A percentile compares a stretch with the other conserved stretches of the same genome.
phyloP scores from a whole-genome alignment of 163 green algal species.

The Scenedesmus sp. region DNA sequence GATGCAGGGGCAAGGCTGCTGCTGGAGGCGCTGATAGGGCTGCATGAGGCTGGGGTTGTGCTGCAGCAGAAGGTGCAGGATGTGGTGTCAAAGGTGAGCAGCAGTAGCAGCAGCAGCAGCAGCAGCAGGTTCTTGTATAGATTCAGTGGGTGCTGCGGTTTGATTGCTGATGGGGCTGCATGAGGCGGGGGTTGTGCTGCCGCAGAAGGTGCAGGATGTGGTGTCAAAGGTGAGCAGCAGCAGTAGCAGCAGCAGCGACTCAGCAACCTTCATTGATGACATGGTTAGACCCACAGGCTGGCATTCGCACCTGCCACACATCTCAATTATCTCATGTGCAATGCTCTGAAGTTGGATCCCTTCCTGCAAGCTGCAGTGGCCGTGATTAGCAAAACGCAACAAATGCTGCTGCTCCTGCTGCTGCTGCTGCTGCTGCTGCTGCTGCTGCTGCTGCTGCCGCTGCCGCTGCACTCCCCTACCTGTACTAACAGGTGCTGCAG shows the following conservation, averaged over 20 bases:
- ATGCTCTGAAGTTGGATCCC: no score
- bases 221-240: background rate
- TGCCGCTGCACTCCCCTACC: background rate
- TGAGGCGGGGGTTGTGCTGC: background rate
- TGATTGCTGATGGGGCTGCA: conserved; percentile 23
- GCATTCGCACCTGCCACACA: no score
- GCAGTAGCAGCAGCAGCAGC: no score
- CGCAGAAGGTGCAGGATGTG: background rate
- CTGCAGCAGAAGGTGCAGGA: background rate
- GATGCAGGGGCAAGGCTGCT: conserved; percentile 13
- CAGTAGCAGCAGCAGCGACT: background rate
- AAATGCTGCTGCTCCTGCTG: no score
- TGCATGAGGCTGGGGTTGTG: background rate
- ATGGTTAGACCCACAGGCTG: no score
- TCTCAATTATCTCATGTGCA: no score
- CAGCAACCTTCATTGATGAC: background rate
- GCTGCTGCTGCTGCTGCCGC: no score
- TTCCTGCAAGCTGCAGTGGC: no score
- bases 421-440: no score
- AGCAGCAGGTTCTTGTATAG: no score
- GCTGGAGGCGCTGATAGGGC: conserved; percentile 42
- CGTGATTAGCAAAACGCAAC: no score
- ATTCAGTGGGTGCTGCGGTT: background rate
- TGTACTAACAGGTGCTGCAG: conserved; percentile 7
- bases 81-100: background rate